Conservation (phyloP, 1,139 yeast genomes). For the Wickerhamiella pararugosa region DNA sequence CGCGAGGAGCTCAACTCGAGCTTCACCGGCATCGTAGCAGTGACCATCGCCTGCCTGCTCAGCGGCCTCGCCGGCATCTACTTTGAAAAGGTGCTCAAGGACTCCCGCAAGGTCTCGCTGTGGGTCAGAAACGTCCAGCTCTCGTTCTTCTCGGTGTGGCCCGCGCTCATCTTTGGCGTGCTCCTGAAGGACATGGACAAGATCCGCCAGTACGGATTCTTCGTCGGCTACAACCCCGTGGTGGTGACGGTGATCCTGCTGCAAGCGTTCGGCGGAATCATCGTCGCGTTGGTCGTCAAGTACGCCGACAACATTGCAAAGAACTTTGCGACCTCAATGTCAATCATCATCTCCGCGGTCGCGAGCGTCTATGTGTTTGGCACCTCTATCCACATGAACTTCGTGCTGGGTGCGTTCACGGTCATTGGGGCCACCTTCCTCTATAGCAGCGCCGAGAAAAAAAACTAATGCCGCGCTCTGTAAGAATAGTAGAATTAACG, state of each 20-base stretch:
- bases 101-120: slow-evolving; percentile 23
- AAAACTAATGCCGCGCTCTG: not conserved
- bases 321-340: slow-evolving; percentile 31
- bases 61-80: slow-evolving; percentile 31
- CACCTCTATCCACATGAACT: slow-evolving; percentile 25
- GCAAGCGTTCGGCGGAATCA: slow-evolving; percentile 31
- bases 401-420: slow-evolving; percentile 25
- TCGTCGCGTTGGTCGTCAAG: slow-evolving; percentile 30
- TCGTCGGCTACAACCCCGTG: slow-evolving; percentile 27
- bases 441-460: slow-evolving; percentile 14
- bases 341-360: slow-evolving; percentile 27
- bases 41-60: slow-evolving; percentile 26
- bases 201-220: slow-evolving; percentile 26
- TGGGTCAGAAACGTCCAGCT: slow-evolving; percentile 31
- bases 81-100: slow-evolving; percentile 30
- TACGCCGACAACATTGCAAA: slow-evolving; percentile 31
- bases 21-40: slow-evolving; percentile 25
- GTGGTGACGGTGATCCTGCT: slow-evolving; percentile 28
- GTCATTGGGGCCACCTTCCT: slow-evolving; percentile 28
- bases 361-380: slow-evolving; percentile 27
- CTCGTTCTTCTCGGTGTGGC: slow-evolving; percentile 28
- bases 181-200: slow-evolving; percentile 24
- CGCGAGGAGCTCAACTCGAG: slow-evolving; percentile 15
- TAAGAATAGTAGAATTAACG: no score
- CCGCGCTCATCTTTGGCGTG: slow-evolving; percentile 28